Conservation (phyloP, 345 rosid genomes). For the Rhodamnia rubescens region DNA sequence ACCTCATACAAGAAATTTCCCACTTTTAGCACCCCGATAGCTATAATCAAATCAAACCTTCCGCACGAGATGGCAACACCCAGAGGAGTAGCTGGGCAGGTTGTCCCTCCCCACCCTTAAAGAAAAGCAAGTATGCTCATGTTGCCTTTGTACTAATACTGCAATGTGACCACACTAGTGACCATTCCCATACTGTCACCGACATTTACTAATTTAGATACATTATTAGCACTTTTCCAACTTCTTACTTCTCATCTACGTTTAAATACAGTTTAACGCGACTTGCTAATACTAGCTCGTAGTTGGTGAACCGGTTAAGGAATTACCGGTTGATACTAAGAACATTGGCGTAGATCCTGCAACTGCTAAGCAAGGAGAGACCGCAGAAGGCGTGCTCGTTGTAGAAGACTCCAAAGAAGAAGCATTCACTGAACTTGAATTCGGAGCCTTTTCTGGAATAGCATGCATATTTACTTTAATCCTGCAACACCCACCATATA, state of each 20-base stretch:
- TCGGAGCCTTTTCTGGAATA: conserved; percentile 36
- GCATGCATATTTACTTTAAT: conserved; percentile 80
- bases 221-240: background rate
- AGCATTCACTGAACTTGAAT: conserved; percentile 17
- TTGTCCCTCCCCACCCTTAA: background rate
- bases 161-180: background rate
- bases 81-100: background rate
- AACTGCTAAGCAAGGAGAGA: conserved; percentile 1
- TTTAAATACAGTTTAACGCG: background rate
- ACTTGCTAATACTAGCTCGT: background rate
- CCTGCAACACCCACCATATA: conserved; percentile 27
- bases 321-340: conserved; percentile 6
- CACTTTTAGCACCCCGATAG: background rate
- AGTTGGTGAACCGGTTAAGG: conserved; percentile 1
- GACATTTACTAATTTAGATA: background rate
- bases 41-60: background rate
- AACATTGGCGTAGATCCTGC: conserved; percentile 1
- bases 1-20: background rate
- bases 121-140: too few species aligned
- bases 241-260: background rate
- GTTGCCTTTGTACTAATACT: too few species aligned
- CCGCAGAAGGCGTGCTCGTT: conserved; percentile 14
- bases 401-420: conserved; percentile 12
- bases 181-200: background rate
- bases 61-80: background rate